phyloP scores from a whole-genome alignment of 208 protist genomes.

The Leishmania tarentolae region DNA sequence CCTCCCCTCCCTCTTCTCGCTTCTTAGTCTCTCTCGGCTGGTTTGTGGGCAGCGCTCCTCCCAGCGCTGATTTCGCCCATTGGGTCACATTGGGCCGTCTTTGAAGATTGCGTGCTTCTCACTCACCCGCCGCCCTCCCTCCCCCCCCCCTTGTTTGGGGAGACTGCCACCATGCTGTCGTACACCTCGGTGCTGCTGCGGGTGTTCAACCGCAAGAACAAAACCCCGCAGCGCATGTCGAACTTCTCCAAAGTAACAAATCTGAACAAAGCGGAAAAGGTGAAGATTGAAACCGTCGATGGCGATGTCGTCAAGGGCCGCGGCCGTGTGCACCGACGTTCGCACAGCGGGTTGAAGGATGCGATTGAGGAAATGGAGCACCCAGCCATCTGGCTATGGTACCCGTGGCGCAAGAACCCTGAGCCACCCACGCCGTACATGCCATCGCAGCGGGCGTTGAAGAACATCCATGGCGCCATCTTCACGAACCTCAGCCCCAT shows the following conservation, averaged over 20 bases:
- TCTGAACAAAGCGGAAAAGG: constrained; percentile 83
- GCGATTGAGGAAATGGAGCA: constrained; percentile 89
- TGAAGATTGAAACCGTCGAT: constrained; percentile 67
- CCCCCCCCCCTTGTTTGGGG: not conserved
- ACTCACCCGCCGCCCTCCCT: constrained; percentile 3
- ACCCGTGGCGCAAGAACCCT: constrained; percentile 92
- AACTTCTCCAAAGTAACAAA: constrained; percentile 81
- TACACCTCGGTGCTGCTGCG: constrained; percentile 41
- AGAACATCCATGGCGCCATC: constrained; percentile 90
- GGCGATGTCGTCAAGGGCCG: constrained; percentile 86
- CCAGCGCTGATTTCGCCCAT: not conserved
- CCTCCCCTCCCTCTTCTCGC: not conserved
- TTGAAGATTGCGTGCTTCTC: not conserved
- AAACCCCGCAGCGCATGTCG: constrained; percentile 71
- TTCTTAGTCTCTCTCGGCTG: not conserved
- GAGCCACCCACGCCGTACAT: constrained; percentile 90
- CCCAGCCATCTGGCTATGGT: constrained; percentile 92
- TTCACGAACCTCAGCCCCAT: constrained; percentile 78
- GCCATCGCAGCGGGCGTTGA: constrained; percentile 85
- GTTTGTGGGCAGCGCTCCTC: not conserved
- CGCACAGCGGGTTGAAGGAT: constrained; percentile 83
- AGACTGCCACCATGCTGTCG: constrained; percentile 41
- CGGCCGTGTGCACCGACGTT: constrained; percentile 77
- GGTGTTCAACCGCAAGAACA: constrained; percentile 61
- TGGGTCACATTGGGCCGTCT: not conserved